These are phyloP conservation scores for Boletus tomentosulus DNA, from an alignment of 768 basidiomycete species.

Conservation along the genomic window DNA sequence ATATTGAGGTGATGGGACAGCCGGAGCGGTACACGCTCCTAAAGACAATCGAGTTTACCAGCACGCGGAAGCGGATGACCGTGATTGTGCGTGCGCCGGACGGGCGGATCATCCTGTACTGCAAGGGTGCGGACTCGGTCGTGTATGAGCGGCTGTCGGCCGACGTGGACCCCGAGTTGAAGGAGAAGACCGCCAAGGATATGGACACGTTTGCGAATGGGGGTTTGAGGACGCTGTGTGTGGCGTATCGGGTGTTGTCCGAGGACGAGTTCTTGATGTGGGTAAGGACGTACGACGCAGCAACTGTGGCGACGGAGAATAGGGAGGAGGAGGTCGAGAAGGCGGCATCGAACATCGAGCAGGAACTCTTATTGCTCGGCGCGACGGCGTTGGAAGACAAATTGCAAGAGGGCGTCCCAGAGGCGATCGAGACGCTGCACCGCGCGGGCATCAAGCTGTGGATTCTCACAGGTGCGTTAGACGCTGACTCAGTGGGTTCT, in stretches of 20 bases:
- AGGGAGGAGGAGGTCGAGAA: conserved; percentile 91
- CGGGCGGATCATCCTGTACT: conserved; percentile 77
- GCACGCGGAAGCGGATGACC: conserved; percentile 93
- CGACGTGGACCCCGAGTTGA: conserved; percentile 69
- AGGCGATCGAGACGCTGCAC: conserved; percentile 89
- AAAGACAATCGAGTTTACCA: conserved; percentile 89
- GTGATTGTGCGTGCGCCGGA: conserved; percentile 84
- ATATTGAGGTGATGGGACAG: conserved; percentile 91
- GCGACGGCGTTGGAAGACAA: conserved; percentile 98
- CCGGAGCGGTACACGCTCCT: conserved; percentile 76
- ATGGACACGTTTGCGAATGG: conserved; percentile 94
- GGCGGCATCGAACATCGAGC: conserved; percentile 80
- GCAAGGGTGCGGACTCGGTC: conserved; percentile 97
- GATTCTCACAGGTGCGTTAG: conserved; percentile 81
- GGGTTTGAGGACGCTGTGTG: conserved; percentile 87
- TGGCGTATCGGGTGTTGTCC: conserved; percentile 71
- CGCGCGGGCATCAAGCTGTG: conserved; percentile 95
- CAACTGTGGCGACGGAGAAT: conserved; percentile 68
- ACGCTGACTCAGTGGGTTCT: background rate
- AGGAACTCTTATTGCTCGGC: conserved; percentile 78
- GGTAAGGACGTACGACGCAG: conserved; percentile 77
- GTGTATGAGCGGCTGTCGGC: conserved; percentile 82
- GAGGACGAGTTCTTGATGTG: conserved; percentile 86
- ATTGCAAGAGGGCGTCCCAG: conserved; percentile 94
- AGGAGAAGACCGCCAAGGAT: conserved; percentile 76